Conservation (phyloP, 2,329 filamentous ascomycete genomes). For the Fusarium tricinctum region DNA sequence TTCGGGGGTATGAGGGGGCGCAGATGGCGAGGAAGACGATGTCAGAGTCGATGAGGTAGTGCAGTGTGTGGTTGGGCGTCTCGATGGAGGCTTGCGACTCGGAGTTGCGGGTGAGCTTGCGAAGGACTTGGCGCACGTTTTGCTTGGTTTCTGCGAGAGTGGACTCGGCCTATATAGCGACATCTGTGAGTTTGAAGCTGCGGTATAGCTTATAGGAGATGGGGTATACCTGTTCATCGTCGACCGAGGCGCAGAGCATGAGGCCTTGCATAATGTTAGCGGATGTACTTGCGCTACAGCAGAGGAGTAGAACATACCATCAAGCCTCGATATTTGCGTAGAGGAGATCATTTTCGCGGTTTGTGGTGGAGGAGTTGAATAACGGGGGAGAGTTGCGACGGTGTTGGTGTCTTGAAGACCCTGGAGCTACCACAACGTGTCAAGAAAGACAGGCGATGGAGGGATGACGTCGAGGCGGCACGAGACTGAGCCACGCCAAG, state of each 20-base stretch:
- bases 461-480: slow-evolving; percentile 36
- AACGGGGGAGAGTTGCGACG: slow-evolving; percentile 15
- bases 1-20: slow-evolving; percentile 94
- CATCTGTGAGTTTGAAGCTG: slow-evolving; percentile 3
- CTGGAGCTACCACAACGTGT: slow-evolving; percentile 44
- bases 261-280: slow-evolving; percentile 72
- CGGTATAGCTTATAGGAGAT: background rate
- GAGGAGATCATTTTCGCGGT: slow-evolving; percentile 79
- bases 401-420: slow-evolving; percentile 19
- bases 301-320: slow-evolving; percentile 69
- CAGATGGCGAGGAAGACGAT: slow-evolving; percentile 95
- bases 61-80: slow-evolving; percentile 82
- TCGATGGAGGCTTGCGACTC: slow-evolving; percentile 95
- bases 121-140: slow-evolving; percentile 91
- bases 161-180: slow-evolving; percentile 68
- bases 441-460: slow-evolving; percentile 42
- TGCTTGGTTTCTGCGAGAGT: slow-evolving; percentile 89
- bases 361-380: slow-evolving; percentile 1
- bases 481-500: slow-evolving; percentile 15
- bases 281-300: slow-evolving; percentile 2
- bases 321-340: slow-evolving; percentile 93
- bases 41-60: slow-evolving; percentile 88
- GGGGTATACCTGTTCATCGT: slow-evolving; percentile 82
- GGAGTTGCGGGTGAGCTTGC: slow-evolving; percentile 88
- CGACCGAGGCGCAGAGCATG: slow-evolving; percentile 93